A percentile compares a stretch with the other conserved stretches of the same genome.
These are phyloP conservation scores for Exserohilum turcica DNA, from an alignment of 2,329 filamentous ascomycete genomes.

Conservation along the genomic window DNA sequence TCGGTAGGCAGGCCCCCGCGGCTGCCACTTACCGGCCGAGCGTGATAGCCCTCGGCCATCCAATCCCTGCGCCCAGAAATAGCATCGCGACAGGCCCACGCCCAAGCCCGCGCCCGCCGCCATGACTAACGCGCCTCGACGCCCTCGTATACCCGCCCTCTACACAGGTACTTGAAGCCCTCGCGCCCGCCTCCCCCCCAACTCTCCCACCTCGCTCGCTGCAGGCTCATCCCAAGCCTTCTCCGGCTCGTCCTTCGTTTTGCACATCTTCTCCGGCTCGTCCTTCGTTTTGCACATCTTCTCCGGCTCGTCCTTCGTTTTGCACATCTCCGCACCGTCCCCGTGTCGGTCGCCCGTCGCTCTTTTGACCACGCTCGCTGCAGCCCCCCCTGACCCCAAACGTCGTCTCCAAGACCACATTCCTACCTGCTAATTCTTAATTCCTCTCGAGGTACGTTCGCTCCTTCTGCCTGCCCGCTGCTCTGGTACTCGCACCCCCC, in stretches of 20 bases:
- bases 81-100: conserved; percentile 22
- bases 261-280: conserved; percentile 23
- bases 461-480: conserved; percentile 5
- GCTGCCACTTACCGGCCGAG: conserved; percentile 16
- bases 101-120: conserved; percentile 2
- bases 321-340: too few species aligned
- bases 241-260: conserved; percentile 32
- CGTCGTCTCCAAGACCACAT: not conserved
- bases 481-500: conserved; percentile 5
- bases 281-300: conserved; percentile 23
- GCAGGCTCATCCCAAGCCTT: conserved; percentile 30
- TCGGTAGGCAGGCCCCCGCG: conserved; percentile 7
- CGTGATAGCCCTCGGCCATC: conserved; percentile 2
- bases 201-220: conserved; percentile 27
- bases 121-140: conserved; percentile 24
- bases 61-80: conserved; percentile 35
- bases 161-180: conserved; percentile 26
- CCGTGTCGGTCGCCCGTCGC: conserved; percentile 29
- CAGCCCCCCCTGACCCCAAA: conserved; percentile 12
- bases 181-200: conserved; percentile 16
- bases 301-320: conserved; percentile 21
- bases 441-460: conserved; percentile 17
- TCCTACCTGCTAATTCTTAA: conserved; percentile 11
- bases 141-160: conserved; percentile 13
- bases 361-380: too few species aligned